Conservation (phyloP, 805 yeast species). For the Saturnispora ahearnii region DNA sequence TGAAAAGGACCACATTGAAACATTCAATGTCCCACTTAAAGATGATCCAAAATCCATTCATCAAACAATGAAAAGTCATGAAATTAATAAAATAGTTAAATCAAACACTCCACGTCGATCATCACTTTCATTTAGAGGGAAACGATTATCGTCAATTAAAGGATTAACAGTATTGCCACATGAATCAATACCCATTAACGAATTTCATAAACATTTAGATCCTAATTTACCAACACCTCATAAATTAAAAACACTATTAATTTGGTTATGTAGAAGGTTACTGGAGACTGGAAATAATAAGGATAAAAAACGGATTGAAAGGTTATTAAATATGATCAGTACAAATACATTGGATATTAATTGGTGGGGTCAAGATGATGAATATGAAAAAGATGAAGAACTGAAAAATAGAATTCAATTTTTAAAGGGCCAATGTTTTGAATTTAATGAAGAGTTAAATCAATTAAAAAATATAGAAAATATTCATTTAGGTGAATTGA, state of each 20-base stretch:
- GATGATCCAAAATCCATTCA: constrained; percentile 2
- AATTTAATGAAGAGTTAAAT: constrained; percentile 37
- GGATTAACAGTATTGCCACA: constrained; percentile 66
- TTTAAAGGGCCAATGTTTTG: constrained; percentile 35
- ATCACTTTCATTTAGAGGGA: constrained; percentile 54
- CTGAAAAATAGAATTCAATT: constrained; percentile 41
- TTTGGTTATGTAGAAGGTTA: constrained; percentile 57
- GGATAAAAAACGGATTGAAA: constrained; percentile 15
- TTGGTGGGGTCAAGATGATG: constrained; percentile 48
- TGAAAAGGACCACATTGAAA: constrained; percentile 6
- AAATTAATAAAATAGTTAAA: not conserved
- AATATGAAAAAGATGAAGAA: constrained; percentile 33
- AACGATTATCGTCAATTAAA: constrained; percentile 61
- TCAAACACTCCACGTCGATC: constrained; percentile 29
- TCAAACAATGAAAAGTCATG: not conserved
- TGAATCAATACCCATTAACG: constrained; percentile 42
- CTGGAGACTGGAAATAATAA: constrained; percentile 20
- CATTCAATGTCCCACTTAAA: constrained; percentile 11
- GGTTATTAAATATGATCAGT: not conserved
- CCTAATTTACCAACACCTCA: constrained; percentile 60
- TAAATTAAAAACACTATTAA: constrained; percentile 56
- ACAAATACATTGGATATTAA: constrained; percentile 34
- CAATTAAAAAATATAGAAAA: constrained; percentile 31
- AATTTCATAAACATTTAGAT: constrained; percentile 56
- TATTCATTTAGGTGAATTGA: not conserved